Conservation (phyloP, 257 asterid genomes). For the Jacaranda copaia region DNA sequence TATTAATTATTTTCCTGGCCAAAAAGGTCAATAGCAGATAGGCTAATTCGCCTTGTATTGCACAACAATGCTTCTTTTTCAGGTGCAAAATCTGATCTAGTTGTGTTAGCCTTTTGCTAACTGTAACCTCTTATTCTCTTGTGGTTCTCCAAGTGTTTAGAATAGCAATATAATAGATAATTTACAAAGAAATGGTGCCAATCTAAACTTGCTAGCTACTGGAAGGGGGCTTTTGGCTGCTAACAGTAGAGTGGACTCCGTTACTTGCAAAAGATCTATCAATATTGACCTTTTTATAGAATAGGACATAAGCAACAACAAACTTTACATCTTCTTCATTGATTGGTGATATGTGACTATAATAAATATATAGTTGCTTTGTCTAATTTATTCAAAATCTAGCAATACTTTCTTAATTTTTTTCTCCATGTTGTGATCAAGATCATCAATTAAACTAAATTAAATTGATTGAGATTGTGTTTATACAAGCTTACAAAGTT, state of each 20-base stretch:
- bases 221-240: slow-evolving; percentile 43
- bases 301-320: slow-evolving; percentile 90
- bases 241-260: slow-evolving; percentile 53
- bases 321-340: slow-evolving; percentile 95
- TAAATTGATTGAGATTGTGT: no score
- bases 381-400: no score
- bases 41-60: slow-evolving; percentile 31
- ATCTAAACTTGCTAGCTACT: slow-evolving; percentile 34
- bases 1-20: slow-evolving; percentile 34
- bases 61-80: slow-evolving; percentile 34
- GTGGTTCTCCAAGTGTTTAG: slow-evolving; percentile 33
- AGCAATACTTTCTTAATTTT: no score
- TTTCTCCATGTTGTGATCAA: no score
- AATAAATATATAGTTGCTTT: no score
- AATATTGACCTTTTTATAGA: slow-evolving; percentile 78
- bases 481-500: no score
- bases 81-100: slow-evolving; percentile 25
- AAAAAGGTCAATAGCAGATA: slow-evolving; percentile 29
- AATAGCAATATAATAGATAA: slow-evolving; percentile 30
- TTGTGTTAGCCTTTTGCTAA: slow-evolving; percentile 6
- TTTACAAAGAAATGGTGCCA: slow-evolving; percentile 44
- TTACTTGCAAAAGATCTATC: slow-evolving; percentile 66
- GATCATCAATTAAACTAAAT: no score
- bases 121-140: slow-evolving; percentile 45
- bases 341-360: slow-evolving; percentile 82